Percentiles rank a stretch among this genome's conserved stretches.
Evolutionary conservation across 495 filamentous ascomycete genomes (phyloP).

Genomic region (Hyaloscypha variabilis): DNA sequence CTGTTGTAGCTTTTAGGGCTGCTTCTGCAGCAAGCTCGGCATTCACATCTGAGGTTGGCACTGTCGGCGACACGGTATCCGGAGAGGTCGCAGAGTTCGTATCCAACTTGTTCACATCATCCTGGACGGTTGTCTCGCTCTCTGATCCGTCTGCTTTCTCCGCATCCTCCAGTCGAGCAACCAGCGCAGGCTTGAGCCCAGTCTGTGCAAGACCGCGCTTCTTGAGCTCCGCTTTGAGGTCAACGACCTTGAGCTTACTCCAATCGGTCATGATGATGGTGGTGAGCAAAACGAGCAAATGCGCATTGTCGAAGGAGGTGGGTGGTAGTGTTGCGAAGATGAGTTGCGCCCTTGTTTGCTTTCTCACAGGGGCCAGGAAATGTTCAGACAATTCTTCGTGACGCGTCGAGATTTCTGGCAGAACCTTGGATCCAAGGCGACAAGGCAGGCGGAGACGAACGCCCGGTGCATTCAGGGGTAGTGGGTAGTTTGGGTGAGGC

Average conservation of each 20-base stretch:
- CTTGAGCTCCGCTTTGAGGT: constrained; percentile 61
- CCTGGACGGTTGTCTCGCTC: constrained; percentile 28
- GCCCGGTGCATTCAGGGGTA: background rate
- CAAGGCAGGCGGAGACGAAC: background rate
- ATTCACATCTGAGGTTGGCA: constrained; percentile 9
- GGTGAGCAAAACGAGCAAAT: constrained; percentile 8
- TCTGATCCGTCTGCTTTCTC: constrained; percentile 29
- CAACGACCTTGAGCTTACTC: constrained; percentile 59
- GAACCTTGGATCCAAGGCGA: background rate
- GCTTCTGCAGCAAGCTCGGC: constrained; percentile 7
- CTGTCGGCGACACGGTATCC: constrained; percentile 24
- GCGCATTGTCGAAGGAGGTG: constrained; percentile 20
- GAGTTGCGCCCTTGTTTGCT: background rate
- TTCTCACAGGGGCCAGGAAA: background rate
- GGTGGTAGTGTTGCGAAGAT: constrained; percentile 3
- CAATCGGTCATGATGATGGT: constrained; percentile 50
- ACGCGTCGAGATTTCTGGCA: background rate
- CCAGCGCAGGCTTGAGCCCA: constrained; percentile 59
- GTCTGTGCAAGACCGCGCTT: constrained; percentile 52
- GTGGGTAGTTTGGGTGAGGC: no score
- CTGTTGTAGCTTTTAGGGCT: constrained; percentile 1
- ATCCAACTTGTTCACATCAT: constrained; percentile 23
- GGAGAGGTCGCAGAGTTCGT: constrained; percentile 22
- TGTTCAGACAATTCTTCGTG: background rate
- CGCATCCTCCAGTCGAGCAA: constrained; percentile 48